Percentiles rank a stretch among this genome's conserved stretches.
These are phyloP conservation scores for Eleusine indica DNA, from an alignment of 176 grass and related monocot genomes.

Conservation along the genomic window DNA sequence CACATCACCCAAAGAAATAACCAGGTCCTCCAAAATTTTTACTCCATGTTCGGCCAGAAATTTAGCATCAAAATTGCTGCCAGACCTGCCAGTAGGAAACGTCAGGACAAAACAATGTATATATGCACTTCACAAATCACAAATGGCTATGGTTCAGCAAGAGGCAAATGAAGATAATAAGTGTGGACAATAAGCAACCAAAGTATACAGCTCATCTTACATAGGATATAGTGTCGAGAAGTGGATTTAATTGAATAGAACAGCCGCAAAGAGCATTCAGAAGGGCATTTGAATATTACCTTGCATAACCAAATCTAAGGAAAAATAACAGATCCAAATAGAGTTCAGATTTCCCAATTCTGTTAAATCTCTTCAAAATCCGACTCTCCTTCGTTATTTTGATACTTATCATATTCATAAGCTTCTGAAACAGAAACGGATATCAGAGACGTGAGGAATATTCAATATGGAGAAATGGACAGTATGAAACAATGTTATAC, in stretches of 20 bases:
- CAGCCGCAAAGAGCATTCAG: not conserved
- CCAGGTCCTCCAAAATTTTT: slow-evolving; percentile 84
- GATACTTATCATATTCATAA: slow-evolving; percentile 49
- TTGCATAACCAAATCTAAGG: slow-evolving; percentile 84
- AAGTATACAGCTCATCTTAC: slow-evolving; percentile 7
- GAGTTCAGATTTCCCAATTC: slow-evolving; percentile 76
- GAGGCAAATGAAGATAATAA: not conserved
- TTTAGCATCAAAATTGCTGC: slow-evolving; percentile 66
- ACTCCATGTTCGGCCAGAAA: slow-evolving; percentile 70
- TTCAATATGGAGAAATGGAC: slow-evolving; percentile 7
- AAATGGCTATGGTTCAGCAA: slow-evolving; percentile 14
- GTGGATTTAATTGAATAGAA: not conserved
- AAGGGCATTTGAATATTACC: slow-evolving; percentile 47
- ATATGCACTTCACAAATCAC: slow-evolving; percentile 6
- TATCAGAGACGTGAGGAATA: slow-evolving; percentile 38
- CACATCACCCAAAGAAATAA: slow-evolving; percentile 85
- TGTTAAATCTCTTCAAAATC: slow-evolving; percentile 76
- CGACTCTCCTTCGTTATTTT: slow-evolving; percentile 79
- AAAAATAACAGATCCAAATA: slow-evolving; percentile 82
- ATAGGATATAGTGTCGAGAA: slow-evolving; percentile 4
- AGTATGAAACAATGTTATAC: slow-evolving; percentile 45
- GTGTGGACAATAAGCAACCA: not conserved
- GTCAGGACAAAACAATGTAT: slow-evolving; percentile 24
- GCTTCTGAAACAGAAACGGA: slow-evolving; percentile 59
- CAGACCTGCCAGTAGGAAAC: slow-evolving; percentile 52